Base-by-base conservation (phyloP, 176 grass and related monocot species). In the Aegilops tauschii region DNA sequence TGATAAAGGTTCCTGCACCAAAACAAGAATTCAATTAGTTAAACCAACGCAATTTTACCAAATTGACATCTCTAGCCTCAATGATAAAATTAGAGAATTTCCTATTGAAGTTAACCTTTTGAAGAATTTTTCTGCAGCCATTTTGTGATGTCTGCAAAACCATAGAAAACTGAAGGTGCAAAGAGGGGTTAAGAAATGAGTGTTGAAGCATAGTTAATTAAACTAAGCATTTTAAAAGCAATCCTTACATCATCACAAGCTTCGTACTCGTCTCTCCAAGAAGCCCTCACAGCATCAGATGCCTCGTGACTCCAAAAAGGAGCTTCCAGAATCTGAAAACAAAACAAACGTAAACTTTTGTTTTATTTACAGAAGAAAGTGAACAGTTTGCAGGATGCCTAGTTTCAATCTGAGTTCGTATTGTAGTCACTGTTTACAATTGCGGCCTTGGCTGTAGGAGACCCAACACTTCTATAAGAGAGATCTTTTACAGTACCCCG, bases 21-120 rank as follows among this genome's bases (percentile, higher is more conserved):
- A 72, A 72, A 72, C 20, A 72, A 72, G 32, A 72, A 25, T 72
- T 42, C 69, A 72, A 39, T 70, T 69, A 37, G 67, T 37, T n/a
- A 70, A 70, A 70, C 17, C 8, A 70, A 39, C 12, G 67, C 1
- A 5, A 32, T 72, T 72, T 72, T 72, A 10, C 14, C 34, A 71
- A 29, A 72, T 23, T 23, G 69, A n/a, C 4, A 72, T 42, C 68
- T n/a, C 18, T 71, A 71, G 35, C 18, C 34, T 71, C 34, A 12
- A 35, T 68, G 34, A 72, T 21, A 72, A 42, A 42, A 23, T 40
- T 1, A 56, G 52, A 56, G 17, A 56, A 56, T 56, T 8, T 56
- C 52, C 52, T 56, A 56, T 56, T 56, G 25, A 23, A 42, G n/a
- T 40, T 42, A 72, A 72, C 69, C 69, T 72, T 72, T 13, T 72